phyloP scores from a whole-genome alignment of 345 rosid species.

The Microthlaspi erraticum region DNA sequence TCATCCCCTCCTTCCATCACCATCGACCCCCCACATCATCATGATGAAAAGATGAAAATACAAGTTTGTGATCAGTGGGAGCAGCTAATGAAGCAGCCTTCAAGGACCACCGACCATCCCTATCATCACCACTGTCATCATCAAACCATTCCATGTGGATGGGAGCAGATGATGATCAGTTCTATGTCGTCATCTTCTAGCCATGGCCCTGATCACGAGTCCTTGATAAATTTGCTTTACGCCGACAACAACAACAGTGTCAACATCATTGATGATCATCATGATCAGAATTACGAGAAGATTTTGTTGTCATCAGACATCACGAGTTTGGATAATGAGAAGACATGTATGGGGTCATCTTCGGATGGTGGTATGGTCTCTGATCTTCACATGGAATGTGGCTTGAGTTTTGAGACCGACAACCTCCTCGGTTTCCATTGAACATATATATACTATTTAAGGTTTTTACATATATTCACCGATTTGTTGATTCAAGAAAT shows the following conservation, averaged over 20 bases:
- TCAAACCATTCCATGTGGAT: conserved; percentile 41
- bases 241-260: conserved; percentile 26
- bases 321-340: conserved; percentile 38
- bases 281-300: conserved; percentile 37
- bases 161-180: conserved; percentile 44
- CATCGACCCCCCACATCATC: conserved; percentile 26
- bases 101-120: conserved; percentile 38
- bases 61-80: conserved; percentile 35
- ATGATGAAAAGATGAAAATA: neutral
- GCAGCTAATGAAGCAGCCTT: conserved; percentile 34
- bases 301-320: conserved; percentile 34
- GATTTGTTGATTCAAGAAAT: conserved; percentile 44
- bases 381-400: conserved; percentile 40
- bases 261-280: conserved; percentile 29
- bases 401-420: conserved; percentile 42
- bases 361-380: conserved; percentile 41
- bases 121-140: conserved; percentile 38
- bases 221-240: conserved; percentile 40
- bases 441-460: conserved; percentile 15
- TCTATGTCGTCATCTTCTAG: conserved; percentile 38
- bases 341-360: conserved; percentile 40
- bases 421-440: conserved; percentile 30
- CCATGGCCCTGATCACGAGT: conserved; percentile 44
- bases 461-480: conserved; percentile 11
- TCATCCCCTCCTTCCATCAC: conserved; percentile 35